phyloP scores from a whole-genome alignment of 2,329 filamentous ascomycete species.

The Trichoderma sp. region DNA sequence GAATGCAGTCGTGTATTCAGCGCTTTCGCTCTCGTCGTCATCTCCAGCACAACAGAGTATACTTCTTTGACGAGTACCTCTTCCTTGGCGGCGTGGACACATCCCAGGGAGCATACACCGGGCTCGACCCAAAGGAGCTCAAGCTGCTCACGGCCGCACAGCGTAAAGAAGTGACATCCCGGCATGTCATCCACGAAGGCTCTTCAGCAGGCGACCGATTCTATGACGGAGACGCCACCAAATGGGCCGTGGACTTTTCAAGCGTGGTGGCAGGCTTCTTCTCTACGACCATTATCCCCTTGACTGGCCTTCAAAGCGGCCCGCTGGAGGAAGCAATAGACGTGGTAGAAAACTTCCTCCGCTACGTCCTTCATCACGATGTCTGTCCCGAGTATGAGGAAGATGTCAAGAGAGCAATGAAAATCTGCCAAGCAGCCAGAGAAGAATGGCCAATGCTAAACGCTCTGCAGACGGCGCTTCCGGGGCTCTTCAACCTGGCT shows the following conservation, averaged over 20 bases:
- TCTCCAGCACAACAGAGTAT: slow-evolving; percentile 61
- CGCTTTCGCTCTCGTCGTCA: slow-evolving; percentile 78
- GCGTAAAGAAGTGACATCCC: slow-evolving; percentile 64
- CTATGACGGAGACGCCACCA: slow-evolving; percentile 53
- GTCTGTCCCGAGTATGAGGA: slow-evolving; percentile 79
- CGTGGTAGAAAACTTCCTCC: slow-evolving; percentile 82
- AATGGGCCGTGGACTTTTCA: slow-evolving; percentile 80
- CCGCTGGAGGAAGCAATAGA: slow-evolving; percentile 61
- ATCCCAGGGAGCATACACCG: slow-evolving; percentile 57
- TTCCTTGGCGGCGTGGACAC: slow-evolving; percentile 78
- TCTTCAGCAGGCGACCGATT: slow-evolving; percentile 47
- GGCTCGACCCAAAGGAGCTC: slow-evolving; percentile 59
- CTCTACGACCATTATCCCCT: slow-evolving; percentile 58
- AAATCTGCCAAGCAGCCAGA: slow-evolving; percentile 66
- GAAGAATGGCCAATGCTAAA: slow-evolving; percentile 65
- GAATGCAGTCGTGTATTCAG: slow-evolving; percentile 83
- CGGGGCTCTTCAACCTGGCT: slow-evolving; percentile 79
- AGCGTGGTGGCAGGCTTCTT: slow-evolving; percentile 77
- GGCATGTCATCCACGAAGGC: slow-evolving; percentile 56
- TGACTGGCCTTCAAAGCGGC: slow-evolving; percentile 57
- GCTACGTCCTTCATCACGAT: slow-evolving; percentile 80
- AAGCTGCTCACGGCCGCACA: slow-evolving; percentile 59
- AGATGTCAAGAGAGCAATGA: slow-evolving; percentile 66
- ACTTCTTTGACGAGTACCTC: slow-evolving; percentile 78
- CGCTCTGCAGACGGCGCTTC: slow-evolving; percentile 56